Conservation (phyloP, 2,329 filamentous ascomycete genomes). For the Talaromyces sp. region DNA sequence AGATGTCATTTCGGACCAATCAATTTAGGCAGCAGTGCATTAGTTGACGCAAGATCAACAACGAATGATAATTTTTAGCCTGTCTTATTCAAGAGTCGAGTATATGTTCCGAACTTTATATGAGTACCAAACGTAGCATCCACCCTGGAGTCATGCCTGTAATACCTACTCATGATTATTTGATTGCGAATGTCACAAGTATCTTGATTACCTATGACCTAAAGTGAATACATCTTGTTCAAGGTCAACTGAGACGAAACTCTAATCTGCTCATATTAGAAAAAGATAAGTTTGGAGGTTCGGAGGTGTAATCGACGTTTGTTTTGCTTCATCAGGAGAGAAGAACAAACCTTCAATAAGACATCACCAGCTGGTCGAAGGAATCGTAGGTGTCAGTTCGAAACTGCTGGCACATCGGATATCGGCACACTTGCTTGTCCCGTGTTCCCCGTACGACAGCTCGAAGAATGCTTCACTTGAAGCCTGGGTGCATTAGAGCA, state of each 20-base stretch:
- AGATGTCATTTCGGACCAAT: not conserved
- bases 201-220: not conserved
- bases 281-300: not conserved
- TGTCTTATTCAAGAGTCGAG: not conserved
- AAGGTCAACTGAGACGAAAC: not conserved
- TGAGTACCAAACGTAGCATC: not conserved
- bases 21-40: not conserved
- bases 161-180: not conserved
- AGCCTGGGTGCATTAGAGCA: not conserved
- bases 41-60: not conserved
- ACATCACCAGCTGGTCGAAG: not conserved
- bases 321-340: not conserved
- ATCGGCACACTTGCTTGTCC: not conserved
- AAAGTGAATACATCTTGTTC: not conserved
- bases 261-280: not conserved
- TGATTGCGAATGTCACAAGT: not conserved
- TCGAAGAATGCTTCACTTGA: not conserved
- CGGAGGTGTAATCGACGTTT: not conserved
- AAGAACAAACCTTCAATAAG: not conserved
- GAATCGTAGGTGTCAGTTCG: not conserved
- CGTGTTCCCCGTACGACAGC: not conserved
- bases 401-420: not conserved
- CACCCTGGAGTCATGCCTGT: not conserved
- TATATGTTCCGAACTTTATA: not conserved
- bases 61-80: not conserved